These are phyloP conservation scores for Trametes meyenii DNA, from an alignment of 768 basidiomycete species.

Conservation along the genomic window DNA sequence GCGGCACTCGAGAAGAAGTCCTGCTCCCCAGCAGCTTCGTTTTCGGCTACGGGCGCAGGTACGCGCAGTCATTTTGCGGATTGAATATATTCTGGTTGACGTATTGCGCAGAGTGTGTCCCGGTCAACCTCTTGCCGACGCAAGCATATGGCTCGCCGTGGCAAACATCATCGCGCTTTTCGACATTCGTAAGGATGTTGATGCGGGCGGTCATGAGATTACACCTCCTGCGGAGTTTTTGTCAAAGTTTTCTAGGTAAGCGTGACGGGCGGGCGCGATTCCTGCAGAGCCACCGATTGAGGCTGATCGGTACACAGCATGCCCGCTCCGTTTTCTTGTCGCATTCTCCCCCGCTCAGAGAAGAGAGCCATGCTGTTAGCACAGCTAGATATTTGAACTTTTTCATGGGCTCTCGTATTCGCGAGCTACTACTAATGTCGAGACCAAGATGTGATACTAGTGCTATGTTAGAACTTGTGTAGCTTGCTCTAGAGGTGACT, in stretches of 20 bases:
- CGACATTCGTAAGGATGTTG: slow-evolving; percentile 45
- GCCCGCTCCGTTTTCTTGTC: slow-evolving; percentile 51
- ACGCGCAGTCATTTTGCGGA: not conserved
- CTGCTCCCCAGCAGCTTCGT: slow-evolving; percentile 20
- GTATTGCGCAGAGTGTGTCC: slow-evolving; percentile 49
- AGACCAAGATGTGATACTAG: too few relatives aligned
- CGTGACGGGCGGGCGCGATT: not conserved
- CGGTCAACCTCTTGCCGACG: slow-evolving; percentile 54
- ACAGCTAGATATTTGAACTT: too few relatives aligned
- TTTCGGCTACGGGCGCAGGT: slow-evolving; percentile 27
- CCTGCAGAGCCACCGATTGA: not conserved
- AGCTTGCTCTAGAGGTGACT: too few relatives aligned
- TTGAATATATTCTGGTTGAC: not conserved
- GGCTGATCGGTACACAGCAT: slow-evolving; percentile 47
- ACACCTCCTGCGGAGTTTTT: slow-evolving; percentile 42
- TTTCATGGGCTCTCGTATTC: too few relatives aligned
- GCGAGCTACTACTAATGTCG: too few relatives aligned
- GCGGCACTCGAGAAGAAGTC: not conserved
- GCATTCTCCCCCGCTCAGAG: slow-evolving; percentile 44
- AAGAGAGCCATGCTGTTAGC: not conserved
- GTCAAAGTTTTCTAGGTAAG: slow-evolving; percentile 48
- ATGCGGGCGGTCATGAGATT: slow-evolving; percentile 44
- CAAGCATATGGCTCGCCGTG: slow-evolving; percentile 48
- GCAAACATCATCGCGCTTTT: slow-evolving; percentile 43
- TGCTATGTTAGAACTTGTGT: too few relatives aligned